These are phyloP conservation scores for Periconia digitata DNA, from an alignment of 2,329 filamentous ascomycete genomes.

Conservation along the genomic window DNA sequence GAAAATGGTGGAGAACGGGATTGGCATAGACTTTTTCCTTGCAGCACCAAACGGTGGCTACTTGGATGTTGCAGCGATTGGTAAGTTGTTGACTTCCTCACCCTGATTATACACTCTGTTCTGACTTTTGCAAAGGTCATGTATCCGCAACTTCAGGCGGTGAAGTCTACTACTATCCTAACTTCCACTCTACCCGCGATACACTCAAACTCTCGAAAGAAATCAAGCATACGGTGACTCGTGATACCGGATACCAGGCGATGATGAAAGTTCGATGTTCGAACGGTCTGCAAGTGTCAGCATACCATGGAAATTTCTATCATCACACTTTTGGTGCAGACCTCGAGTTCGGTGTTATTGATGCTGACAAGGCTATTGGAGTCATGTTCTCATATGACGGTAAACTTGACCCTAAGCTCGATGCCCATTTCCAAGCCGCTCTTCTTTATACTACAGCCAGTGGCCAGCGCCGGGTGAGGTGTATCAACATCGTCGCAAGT, in stretches of 20 bases:
- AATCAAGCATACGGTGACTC: conserved; percentile 79
- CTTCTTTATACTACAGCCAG: conserved; percentile 90
- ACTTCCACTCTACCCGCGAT: conserved; percentile 87
- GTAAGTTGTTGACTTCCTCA: conserved; percentile 48
- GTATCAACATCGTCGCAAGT: conserved; percentile 89
- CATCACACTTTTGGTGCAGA: conserved; percentile 95
- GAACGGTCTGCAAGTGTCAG: conserved; percentile 87
- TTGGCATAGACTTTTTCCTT: conserved; percentile 93
- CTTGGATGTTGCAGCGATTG: conserved; percentile 89
- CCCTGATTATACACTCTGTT: too few relatives aligned
- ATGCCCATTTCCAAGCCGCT: conserved; percentile 96
- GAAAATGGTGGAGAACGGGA: conserved; percentile 82
- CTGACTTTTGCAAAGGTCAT: conserved; percentile 60
- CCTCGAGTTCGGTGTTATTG: conserved; percentile 87
- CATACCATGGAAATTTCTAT: conserved; percentile 95
- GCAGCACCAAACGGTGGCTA: conserved; percentile 88
- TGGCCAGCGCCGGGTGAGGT: conserved; percentile 86
- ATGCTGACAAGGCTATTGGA: conserved; percentile 89
- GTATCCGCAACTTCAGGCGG: conserved; percentile 87
- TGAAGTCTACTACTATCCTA: conserved; percentile 95
- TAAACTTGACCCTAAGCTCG: conserved; percentile 93
- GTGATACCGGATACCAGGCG: conserved; percentile 93
- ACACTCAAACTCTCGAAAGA: conserved; percentile 81
- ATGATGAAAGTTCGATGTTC: conserved; percentile 98
- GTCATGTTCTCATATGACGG: conserved; percentile 95